phyloP scores from a whole-genome alignment of 2,329 filamentous ascomycete species.

The Podosphaera fusca region DNA sequence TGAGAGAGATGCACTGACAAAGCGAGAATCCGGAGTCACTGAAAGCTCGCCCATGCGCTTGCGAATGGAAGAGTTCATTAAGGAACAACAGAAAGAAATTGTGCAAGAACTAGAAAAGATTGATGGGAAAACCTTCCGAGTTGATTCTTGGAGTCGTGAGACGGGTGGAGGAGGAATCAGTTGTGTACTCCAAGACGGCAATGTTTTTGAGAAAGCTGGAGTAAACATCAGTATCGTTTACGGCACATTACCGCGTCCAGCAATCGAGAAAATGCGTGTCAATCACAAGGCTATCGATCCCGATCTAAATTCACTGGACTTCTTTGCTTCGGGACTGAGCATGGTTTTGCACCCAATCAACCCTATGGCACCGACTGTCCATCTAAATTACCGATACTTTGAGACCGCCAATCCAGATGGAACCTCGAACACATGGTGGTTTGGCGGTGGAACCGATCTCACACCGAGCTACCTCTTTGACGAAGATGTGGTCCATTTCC shows the following conservation, averaged over 20 bases:
- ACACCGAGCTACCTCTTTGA: constrained; percentile 90
- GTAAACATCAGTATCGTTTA: constrained; percentile 93
- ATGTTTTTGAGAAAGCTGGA: constrained; percentile 93
- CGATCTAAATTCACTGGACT: constrained; percentile 62
- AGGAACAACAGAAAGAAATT: constrained; percentile 74
- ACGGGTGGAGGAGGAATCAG: constrained; percentile 84
- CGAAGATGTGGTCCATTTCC: constrained; percentile 92
- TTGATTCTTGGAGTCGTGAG: constrained; percentile 70
- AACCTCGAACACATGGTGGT: constrained; percentile 83
- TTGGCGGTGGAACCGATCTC: constrained; percentile 81
- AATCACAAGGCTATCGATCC: constrained; percentile 80
- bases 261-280: constrained; percentile 78
- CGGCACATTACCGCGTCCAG: constrained; percentile 64
- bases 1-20: constrained; percentile 61
- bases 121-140: constrained; percentile 60
- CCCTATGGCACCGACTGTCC: constrained; percentile 91
- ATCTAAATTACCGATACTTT: constrained; percentile 97
- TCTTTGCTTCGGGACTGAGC: constrained; percentile 86
- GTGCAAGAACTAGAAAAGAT: constrained; percentile 61
- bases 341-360: constrained; percentile 85
- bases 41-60: constrained; percentile 81
- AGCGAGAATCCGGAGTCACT: constrained; percentile 53
- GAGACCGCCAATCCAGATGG: constrained; percentile 77
- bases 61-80: constrained; percentile 92
- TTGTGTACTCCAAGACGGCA: constrained; percentile 85